Percentiles rank a stretch among this genome's conserved stretches.
Evolutionary conservation across 306 rosid species (phyloP).

Genomic region (Fagus crenata): DNA sequence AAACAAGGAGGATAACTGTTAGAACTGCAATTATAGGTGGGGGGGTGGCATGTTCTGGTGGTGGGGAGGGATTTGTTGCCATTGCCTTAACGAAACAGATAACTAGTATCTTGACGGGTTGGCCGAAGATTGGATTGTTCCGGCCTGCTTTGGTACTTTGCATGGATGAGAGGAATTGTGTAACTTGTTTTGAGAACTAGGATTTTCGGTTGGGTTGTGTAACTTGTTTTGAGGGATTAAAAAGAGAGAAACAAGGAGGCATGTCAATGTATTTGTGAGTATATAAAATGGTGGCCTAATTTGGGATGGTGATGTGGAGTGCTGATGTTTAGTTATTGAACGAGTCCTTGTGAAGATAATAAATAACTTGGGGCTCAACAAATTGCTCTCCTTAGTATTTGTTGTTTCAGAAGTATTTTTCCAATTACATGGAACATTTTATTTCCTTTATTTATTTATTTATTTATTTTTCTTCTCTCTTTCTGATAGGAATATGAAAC

Average conservation of each 20-base stretch:
- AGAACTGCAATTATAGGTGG: constrained; percentile 45
- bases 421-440: no score
- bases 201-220: not conserved
- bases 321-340: constrained; percentile 34
- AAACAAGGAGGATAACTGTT: constrained; percentile 41
- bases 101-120: not conserved
- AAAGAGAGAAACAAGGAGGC: constrained; percentile 32
- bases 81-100: constrained; percentile 14
- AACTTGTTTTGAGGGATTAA: constrained; percentile 6
- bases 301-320: constrained; percentile 28
- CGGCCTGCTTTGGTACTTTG: constrained; percentile 29
- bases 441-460: no score
- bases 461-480: no score
- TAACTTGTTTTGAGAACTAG: not conserved
- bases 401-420: not conserved
- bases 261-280: constrained; percentile 22
- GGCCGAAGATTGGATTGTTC: constrained; percentile 34
- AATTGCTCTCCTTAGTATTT: not conserved
- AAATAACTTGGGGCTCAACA: no score
- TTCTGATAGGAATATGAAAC: no score
- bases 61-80: constrained; percentile 16
- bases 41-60: not conserved
- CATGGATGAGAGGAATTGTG: constrained; percentile 40
- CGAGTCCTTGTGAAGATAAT: constrained; percentile 40
- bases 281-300: constrained; percentile 26